phyloP scores from a whole-genome alignment of 2,329 filamentous ascomycete species.

The Fusarium keratoplasticum region DNA sequence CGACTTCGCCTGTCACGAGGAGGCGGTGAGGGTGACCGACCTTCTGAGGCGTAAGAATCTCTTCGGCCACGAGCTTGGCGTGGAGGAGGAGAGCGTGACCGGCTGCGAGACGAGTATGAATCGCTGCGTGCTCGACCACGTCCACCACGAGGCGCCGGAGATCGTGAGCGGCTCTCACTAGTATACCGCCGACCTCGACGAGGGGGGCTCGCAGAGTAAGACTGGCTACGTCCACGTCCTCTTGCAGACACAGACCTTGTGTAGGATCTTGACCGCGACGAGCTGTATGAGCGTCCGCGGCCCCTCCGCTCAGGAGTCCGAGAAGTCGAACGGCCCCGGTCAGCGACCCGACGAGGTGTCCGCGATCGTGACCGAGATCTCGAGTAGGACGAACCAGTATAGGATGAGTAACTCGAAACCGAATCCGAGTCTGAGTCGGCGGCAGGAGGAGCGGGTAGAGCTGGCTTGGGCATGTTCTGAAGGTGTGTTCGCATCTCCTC shows the following conservation, averaged over 20 bases:
- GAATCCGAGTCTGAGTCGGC: slow-evolving; percentile 76
- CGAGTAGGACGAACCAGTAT: slow-evolving; percentile 72
- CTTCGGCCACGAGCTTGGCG: slow-evolving; percentile 36
- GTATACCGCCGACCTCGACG: slow-evolving; percentile 39
- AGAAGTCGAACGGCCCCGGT: slow-evolving; percentile 45
- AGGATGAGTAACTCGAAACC: slow-evolving; percentile 83
- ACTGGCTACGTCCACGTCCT: slow-evolving; percentile 37
- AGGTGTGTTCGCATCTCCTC: slow-evolving; percentile 95
- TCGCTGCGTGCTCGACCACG: slow-evolving; percentile 44
- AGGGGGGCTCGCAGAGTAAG: slow-evolving; percentile 48
- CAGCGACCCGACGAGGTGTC: slow-evolving; percentile 46
- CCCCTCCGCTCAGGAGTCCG: slow-evolving; percentile 43
- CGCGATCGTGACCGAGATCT: slow-evolving; percentile 61
- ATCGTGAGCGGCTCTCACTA: slow-evolving; percentile 45
- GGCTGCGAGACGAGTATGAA: slow-evolving; percentile 48
- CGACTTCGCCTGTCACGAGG: slow-evolving; percentile 35
- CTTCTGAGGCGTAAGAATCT: slow-evolving; percentile 36
- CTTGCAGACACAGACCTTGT: slow-evolving; percentile 54
- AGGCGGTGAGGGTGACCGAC: slow-evolving; percentile 36
- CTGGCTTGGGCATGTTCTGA: slow-evolving; percentile 89
- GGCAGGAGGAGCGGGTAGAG: slow-evolving; percentile 72
- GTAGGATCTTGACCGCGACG: slow-evolving; percentile 58
- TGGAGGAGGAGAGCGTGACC: slow-evolving; percentile 45
- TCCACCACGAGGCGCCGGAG: slow-evolving; percentile 44
- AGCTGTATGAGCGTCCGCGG: slow-evolving; percentile 43